Base-by-base conservation (phyloP, 2,329 filamentous ascomycete species). In the Nemania bipapillata region DNA sequence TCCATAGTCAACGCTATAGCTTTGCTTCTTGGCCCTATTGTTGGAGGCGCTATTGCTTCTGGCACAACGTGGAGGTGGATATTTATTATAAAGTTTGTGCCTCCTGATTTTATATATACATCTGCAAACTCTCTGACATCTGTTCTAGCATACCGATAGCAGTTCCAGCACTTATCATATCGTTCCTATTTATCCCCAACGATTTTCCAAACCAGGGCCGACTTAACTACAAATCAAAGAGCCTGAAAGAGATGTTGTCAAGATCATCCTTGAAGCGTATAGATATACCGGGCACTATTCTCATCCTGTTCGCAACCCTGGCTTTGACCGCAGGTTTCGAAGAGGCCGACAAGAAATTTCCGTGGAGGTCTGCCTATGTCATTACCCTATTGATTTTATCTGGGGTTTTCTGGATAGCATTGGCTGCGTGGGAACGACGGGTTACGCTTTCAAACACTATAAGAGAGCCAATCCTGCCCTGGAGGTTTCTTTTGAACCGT, bases 41-140 rank as follows among this genome's bases (percentile, higher is more conserved):
- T 75, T n/a, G 74, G 74, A 5, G 74, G 74, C 5, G 73, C 69
- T 1, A 74, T 75, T 59, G 35, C 62, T 11, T 56, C 68, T 0
- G 28, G 63, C 20, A 70, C 66, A 9, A 71, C 40, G 2, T 75
- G 74, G 74, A 72, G 74, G 65, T 75, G 74, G 74, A 74, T 75
- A 15, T 75, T 75, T 50, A 69, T 74, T 32, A 71, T 75, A 35
- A 74, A 75, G 74, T 74, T 37, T 5, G 52, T 11, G 54, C 26
- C 11, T n/a, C n/a, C 7, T 12, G 17, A 15, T 11, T 30, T 6
- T 1, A 12, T 20, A 7, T n/a, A 7, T 24, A 4, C 26, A 35
- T 12, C 17, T 4, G 17, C 15, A 8, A 11, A 4, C 1, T 24
- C 8, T 50, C 56, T 61, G 49, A 62, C 11, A n/a, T 4, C 5